Percentiles rank a stretch among this genome's conserved stretches.
Evolutionary conservation across 768 basidiomycete species (phyloP).

Genomic region (Russula virescens): DNA sequence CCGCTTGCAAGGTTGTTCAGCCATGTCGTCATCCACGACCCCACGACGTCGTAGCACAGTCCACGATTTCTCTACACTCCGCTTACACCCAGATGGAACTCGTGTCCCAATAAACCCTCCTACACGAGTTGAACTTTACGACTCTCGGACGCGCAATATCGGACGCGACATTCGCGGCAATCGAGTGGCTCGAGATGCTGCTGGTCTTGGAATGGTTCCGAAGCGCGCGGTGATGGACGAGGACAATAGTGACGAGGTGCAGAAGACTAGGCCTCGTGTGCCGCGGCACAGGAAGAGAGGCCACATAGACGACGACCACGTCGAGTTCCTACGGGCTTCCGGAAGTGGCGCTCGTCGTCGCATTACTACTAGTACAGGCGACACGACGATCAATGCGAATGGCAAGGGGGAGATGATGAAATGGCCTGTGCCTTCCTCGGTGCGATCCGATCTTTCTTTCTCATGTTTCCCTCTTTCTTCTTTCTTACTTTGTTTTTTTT

Average conservation of each 20-base stretch:
- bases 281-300: background rate
- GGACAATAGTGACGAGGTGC: conserved; percentile 26
- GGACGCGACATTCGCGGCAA: conserved; percentile 48
- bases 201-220: conserved; percentile 42
- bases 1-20: no score
- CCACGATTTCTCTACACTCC: conserved; percentile 60
- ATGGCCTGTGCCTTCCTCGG: conserved; percentile 43
- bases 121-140: conserved; percentile 33
- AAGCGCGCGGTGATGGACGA: conserved; percentile 26
- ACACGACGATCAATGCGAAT: background rate
- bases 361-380: background rate
- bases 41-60: conserved; percentile 47
- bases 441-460: conserved; percentile 30
- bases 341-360: background rate
- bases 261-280: conserved; percentile 12
- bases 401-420: background rate
- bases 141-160: conserved; percentile 33
- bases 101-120: conserved; percentile 40
- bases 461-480: background rate
- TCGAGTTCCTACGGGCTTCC: conserved; percentile 14
- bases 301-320: conserved; percentile 11
- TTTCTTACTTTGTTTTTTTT: background rate
- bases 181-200: conserved; percentile 65
- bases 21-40: no score
- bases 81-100: conserved; percentile 57